Evolutionary conservation across 371 early-diverging fungal species (phyloP).

Genomic region (Mortierella sp.): DNA sequence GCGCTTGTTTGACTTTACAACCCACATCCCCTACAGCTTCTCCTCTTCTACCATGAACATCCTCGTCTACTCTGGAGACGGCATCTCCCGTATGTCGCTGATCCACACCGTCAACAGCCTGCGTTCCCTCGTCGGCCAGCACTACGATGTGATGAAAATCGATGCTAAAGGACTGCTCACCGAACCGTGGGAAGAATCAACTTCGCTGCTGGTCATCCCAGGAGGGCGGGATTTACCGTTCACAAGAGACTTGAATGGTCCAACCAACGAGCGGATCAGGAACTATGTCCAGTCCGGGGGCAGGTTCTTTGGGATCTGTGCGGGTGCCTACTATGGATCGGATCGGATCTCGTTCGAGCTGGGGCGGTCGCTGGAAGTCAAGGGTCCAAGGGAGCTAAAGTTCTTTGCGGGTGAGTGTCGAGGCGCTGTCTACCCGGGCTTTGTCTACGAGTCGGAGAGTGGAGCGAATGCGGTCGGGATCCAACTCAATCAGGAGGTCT

Average conservation of each 20-base stretch:
- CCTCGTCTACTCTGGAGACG: conserved; percentile 86
- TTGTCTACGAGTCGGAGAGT: conserved; percentile 83
- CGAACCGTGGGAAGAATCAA: conserved; percentile 91
- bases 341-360: conserved; percentile 83
- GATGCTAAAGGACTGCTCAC: conserved; percentile 74
- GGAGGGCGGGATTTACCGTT: conserved; percentile 93
- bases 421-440: conserved; percentile 85
- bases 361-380: conserved; percentile 73
- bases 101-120: conserved; percentile 76
- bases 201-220: conserved; percentile 88
- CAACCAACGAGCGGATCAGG: conserved; percentile 70
- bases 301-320: conserved; percentile 92
- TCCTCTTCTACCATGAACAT: conserved; percentile 74
- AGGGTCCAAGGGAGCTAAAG: conserved; percentile 78
- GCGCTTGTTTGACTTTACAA: conserved; percentile 39
- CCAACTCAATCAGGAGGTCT: conserved; percentile 18
- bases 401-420: conserved; percentile 81
- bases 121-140: conserved; percentile 76
- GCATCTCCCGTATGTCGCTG: conserved; percentile 78
- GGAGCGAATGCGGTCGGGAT: conserved; percentile 63
- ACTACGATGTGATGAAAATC: conserved; percentile 89
- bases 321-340: conserved; percentile 92
- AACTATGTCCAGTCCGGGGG: conserved; percentile 87
- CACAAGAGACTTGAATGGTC: conserved; percentile 73
- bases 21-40: conserved; percentile 34